Conservation (phyloP, 192 early-diverging fungal genomes). For the Podila horticola region DNA sequence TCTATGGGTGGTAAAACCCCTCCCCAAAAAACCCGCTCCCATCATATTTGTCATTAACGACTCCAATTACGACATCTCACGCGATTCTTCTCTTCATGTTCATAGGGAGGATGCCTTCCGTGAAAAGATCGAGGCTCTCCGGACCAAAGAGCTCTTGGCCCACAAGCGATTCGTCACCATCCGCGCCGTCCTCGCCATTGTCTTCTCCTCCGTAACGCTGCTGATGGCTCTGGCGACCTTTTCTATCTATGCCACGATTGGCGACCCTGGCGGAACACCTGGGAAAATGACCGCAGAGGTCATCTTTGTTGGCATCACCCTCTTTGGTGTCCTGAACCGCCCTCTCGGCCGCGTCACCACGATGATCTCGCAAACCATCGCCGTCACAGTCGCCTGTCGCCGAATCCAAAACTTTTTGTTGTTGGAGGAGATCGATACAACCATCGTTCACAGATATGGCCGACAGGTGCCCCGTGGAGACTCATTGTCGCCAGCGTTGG, state of each 20-base stretch:
- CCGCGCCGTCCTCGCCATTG: constrained; percentile 2
- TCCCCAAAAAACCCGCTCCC: no score
- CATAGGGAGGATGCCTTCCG: constrained; percentile 15
- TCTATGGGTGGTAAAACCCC: constrained; percentile 16
- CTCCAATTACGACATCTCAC: background rate
- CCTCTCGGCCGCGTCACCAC: constrained; percentile 83
- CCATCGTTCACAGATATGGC: constrained; percentile 3
- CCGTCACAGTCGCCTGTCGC: constrained; percentile 79
- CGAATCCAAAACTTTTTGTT: constrained; percentile 81
- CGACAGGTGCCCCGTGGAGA: background rate
- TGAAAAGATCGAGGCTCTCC: constrained; percentile 5
- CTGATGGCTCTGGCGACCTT: constrained; percentile 17
- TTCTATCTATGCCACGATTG: constrained; percentile 36
- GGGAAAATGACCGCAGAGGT: constrained; percentile 69
- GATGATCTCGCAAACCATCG: constrained; percentile 78
- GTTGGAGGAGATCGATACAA: constrained; percentile 72
- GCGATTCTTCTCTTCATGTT: background rate
- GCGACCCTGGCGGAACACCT: constrained; percentile 55
- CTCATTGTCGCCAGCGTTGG: background rate
- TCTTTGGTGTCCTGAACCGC: constrained; percentile 92
- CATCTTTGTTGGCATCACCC: constrained; percentile 85
- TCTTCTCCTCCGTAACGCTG: constrained; percentile 45
- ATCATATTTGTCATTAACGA: no score
- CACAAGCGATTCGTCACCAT: background rate
- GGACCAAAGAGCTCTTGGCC: constrained; percentile 3